A percentile compares a stretch with the other conserved stretches of the same genome.
Evolutionary conservation across 371 early-diverging fungal species (phyloP).

Genomic region (Syncephalastrum sp.): DNA sequence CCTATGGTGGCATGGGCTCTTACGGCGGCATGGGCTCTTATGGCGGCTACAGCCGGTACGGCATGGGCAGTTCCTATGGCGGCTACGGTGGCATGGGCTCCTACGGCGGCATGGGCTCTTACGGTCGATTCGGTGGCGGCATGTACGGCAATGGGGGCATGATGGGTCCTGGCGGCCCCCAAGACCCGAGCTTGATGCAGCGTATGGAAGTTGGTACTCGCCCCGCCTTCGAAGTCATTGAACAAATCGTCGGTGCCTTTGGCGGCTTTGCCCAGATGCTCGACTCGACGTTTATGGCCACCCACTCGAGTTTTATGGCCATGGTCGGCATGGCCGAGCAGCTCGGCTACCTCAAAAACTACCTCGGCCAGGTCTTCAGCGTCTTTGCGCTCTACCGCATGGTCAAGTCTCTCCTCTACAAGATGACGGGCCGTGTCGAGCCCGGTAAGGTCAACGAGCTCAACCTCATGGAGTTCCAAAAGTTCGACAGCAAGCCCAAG

Average conservation of each 20-base stretch:
- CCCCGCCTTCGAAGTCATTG: conserved; percentile 87
- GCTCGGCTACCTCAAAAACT: conserved; percentile 80
- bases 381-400: conserved; percentile 71
- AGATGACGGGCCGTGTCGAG: conserved; percentile 12
- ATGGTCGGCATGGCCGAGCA: conserved; percentile 97
- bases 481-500: conserved; percentile 51
- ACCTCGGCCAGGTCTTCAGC: conserved; percentile 80
- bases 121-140: conserved; percentile 31
- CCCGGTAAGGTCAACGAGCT: conserved; percentile 57
- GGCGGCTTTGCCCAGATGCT: conserved; percentile 97
- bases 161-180: conserved; percentile 54
- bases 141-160: conserved; percentile 36
- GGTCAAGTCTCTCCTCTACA: conserved; percentile 54
- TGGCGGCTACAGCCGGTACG: conserved; percentile 17
- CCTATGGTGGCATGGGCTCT: conserved; percentile 15
- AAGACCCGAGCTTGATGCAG: conserved; percentile 68
- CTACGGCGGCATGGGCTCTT: conserved; percentile 26
- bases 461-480: conserved; percentile 66
- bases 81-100: conserved; percentile 24
- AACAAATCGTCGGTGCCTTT: conserved; percentile 91
- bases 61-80: conserved; percentile 23
- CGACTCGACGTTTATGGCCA: conserved; percentile 94
- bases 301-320: conserved; percentile 96
- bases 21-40: conserved; percentile 20
- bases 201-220: conserved; percentile 85